These are phyloP conservation scores for Xylaria sp. DNA, from an alignment of 2,329 filamentous ascomycete species.

Conservation along the genomic window DNA sequence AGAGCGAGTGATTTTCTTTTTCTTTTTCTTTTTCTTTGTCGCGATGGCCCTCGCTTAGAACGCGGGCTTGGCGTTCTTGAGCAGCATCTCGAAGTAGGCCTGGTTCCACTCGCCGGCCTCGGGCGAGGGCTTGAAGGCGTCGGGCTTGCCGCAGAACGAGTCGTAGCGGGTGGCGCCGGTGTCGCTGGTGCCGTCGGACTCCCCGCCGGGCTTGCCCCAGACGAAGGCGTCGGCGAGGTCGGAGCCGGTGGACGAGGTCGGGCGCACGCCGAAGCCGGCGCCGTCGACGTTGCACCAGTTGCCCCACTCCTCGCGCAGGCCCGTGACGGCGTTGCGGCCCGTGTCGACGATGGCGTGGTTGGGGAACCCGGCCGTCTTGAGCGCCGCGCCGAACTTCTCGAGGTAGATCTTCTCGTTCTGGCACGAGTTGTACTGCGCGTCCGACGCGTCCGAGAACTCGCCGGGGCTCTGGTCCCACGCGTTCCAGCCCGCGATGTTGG, in stretches of 20 bases:
- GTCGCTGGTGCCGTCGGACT: constrained; percentile 58
- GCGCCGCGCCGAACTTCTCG: constrained; percentile 72
- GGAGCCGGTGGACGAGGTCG: constrained; percentile 64
- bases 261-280: constrained; percentile 67
- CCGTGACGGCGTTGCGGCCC: constrained; percentile 56
- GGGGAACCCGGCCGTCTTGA: constrained; percentile 59
- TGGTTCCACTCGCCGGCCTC: constrained; percentile 79
- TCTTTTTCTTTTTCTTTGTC: constrained; percentile 2
- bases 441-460: constrained; percentile 50
- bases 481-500: constrained; percentile 69
- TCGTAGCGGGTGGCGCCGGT: constrained; percentile 60
- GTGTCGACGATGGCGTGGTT: constrained; percentile 52
- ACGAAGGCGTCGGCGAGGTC: constrained; percentile 67
- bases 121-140: constrained; percentile 71
- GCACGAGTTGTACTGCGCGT: constrained; percentile 58
- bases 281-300: constrained; percentile 71
- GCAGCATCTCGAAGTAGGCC: constrained; percentile 67
- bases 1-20: constrained; percentile 6
- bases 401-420: constrained; percentile 69
- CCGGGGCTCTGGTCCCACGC: constrained; percentile 51
- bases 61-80: constrained; percentile 64
- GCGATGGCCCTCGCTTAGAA: constrained; percentile 51
- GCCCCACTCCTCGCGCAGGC: constrained; percentile 63
- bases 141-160: constrained; percentile 62
- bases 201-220: constrained; percentile 70